Evolutionary conservation across 192 early-diverging fungal genomes (phyloP).

Genomic region (Podochytrium sp.): DNA sequence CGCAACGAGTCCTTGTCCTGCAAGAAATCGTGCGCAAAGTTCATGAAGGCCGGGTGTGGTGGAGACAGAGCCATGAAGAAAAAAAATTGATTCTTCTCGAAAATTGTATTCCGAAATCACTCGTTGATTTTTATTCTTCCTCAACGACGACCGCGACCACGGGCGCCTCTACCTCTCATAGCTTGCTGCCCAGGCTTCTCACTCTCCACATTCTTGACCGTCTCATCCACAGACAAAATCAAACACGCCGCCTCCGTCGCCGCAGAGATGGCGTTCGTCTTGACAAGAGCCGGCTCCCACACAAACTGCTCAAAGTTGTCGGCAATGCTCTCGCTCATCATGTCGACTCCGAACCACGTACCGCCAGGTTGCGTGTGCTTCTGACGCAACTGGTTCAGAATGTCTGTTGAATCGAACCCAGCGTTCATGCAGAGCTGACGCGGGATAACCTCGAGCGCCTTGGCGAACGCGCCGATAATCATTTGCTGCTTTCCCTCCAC

Average conservation of each 20-base stretch:
- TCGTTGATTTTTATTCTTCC: too few species aligned
- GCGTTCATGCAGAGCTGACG: slow-evolving; percentile 98
- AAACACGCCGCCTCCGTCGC: slow-evolving; percentile 96
- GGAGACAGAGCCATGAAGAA: too few species aligned
- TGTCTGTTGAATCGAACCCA: slow-evolving; percentile 97
- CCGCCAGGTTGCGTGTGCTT: slow-evolving; percentile 81
- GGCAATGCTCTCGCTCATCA: slow-evolving; percentile 81
- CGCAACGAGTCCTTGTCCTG: slow-evolving; percentile 4
- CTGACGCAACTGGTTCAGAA: slow-evolving; percentile 95
- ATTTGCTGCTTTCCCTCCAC: slow-evolving; percentile 99
- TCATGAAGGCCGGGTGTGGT: too few species aligned
- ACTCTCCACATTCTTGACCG: slow-evolving; percentile 87
- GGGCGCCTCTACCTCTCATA: slow-evolving; percentile 40
- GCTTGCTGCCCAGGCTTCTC: slow-evolving; percentile 64
- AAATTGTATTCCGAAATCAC: too few species aligned
- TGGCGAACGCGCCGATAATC: slow-evolving; percentile 91
- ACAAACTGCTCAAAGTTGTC: slow-evolving; percentile 94
- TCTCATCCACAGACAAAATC: slow-evolving; percentile 96
- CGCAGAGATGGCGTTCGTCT: slow-evolving; percentile 92
- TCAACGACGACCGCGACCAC: slow-evolving; percentile 40
- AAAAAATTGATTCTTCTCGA: too few species aligned
- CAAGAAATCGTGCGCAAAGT: background rate
- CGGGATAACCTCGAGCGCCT: slow-evolving; percentile 97
- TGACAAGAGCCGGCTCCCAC: slow-evolving; percentile 98
- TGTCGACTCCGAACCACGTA: slow-evolving; percentile 93